Percentiles rank a stretch among this genome's conserved stretches.
Evolutionary conservation across 164 flowering plant species (phyloP).

Genomic region (Berberis vulgaris): DNA sequence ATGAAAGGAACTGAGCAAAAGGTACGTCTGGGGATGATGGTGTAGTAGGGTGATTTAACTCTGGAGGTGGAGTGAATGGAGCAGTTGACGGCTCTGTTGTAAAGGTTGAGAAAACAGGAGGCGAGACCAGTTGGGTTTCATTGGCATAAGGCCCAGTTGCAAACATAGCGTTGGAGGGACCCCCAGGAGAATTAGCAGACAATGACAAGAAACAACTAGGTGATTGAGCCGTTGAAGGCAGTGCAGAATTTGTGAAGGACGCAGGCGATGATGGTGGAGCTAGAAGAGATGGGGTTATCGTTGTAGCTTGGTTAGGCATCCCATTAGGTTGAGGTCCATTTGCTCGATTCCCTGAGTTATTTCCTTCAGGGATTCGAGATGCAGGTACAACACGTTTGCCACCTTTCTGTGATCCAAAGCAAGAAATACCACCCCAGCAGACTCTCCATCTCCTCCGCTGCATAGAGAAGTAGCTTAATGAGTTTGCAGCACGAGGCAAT

Average conservation of each 20-base stretch:
- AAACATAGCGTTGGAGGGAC: conserved; percentile 78
- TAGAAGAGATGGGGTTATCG: conserved; percentile 56
- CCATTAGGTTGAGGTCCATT: conserved; percentile 65
- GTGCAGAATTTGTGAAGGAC: conserved; percentile 80
- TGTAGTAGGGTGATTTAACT: conserved; percentile 80
- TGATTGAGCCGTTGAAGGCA: conserved; percentile 86
- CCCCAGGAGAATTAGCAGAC: conserved; percentile 84
- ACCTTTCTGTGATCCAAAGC: conserved; percentile 71
- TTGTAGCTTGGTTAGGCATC: conserved; percentile 42
- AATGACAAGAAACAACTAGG: conserved; percentile 67
- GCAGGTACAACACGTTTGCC: conserved; percentile 89
- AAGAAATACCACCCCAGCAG: conserved; percentile 65
- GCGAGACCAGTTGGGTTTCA: conserved; percentile 91
- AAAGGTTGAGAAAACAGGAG: conserved; percentile 94
- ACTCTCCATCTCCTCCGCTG: conserved; percentile 87
- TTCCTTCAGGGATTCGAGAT: conserved; percentile 72
- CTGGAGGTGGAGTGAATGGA: conserved; percentile 95
- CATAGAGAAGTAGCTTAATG: not conserved
- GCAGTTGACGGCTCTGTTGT: conserved; percentile 98
- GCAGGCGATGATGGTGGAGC: conserved; percentile 99
- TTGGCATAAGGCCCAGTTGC: conserved; percentile 94
- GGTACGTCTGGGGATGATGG: conserved; percentile 99
- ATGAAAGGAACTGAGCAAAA: conserved; percentile 77
- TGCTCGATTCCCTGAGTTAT: conserved; percentile 41
- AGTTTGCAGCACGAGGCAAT: not conserved